Evolutionary conservation across 495 filamentous ascomycete genomes (phyloP).

Genomic region (Penicillium parvum): DNA sequence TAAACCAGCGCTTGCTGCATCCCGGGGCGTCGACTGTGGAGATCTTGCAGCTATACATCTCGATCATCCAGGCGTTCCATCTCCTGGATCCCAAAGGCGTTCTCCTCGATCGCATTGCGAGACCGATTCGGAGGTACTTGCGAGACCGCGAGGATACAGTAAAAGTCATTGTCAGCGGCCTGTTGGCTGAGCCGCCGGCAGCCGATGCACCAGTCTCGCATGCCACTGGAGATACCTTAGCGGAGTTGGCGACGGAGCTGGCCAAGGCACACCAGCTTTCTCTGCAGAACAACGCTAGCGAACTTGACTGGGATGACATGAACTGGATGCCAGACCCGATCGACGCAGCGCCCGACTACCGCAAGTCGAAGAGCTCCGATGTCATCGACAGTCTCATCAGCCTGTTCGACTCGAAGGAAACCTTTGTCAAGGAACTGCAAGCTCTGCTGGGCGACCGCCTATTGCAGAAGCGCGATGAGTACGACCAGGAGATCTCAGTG

Average conservation of each 20-base stretch:
- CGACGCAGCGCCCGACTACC: constrained; percentile 89
- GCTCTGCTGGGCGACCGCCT: constrained; percentile 77
- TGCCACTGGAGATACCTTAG: constrained; percentile 51
- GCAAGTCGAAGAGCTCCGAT: constrained; percentile 80
- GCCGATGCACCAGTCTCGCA: constrained; percentile 29
- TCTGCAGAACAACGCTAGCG: constrained; percentile 53
- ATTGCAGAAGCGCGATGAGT: constrained; percentile 63
- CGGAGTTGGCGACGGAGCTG: constrained; percentile 74
- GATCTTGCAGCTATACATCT: constrained; percentile 87
- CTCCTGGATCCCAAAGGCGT: constrained; percentile 89
- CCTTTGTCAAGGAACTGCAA: constrained; percentile 92
- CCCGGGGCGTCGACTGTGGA: constrained; percentile 84
- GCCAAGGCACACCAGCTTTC: constrained; percentile 53
- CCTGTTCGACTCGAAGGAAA: constrained; percentile 78
- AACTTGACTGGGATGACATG: constrained; percentile 85
- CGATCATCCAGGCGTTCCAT: constrained; percentile 84
- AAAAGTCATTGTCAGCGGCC: constrained; percentile 76
- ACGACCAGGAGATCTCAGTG: constrained; percentile 73
- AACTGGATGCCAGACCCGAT: constrained; percentile 88
- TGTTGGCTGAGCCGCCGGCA: constrained; percentile 65
- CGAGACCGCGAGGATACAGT: constrained; percentile 93
- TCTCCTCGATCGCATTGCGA: constrained; percentile 78
- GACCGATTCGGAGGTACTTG: constrained; percentile 78
- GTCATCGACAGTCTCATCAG: constrained; percentile 88
- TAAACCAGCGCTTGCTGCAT: constrained; percentile 75